Evolutionary conservation across 106 monocot species (phyloP), one percentile per base, ranked within the genome.

Genomic region (Dioscorea zingiberensis): DNA sequence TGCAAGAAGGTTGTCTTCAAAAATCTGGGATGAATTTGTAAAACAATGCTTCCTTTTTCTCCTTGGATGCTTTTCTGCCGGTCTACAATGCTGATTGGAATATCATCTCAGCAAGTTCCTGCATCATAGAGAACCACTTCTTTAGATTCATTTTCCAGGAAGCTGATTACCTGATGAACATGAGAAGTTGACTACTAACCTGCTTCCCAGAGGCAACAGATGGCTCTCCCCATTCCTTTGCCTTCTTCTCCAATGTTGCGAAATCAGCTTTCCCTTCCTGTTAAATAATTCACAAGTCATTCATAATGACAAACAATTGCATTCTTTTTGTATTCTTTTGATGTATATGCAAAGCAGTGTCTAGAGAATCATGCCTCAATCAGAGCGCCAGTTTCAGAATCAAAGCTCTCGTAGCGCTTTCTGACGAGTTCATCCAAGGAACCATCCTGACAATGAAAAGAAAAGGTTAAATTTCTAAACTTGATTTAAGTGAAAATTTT

Each of bases 231-330:
- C 77, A 93, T 67, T 98, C 86, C 73, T 89, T 68, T 56, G 78
- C 89, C 71, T 86, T 89, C 80, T 89, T 89, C 67, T 98, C 92
- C 58, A 98, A 81, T 12, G 82, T 86, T 73, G 78, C 89, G 55
- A 98, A 93, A 76, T 98, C 93, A 45, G 71, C 86, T 62, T 86
- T 89, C 55, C 92, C 98, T 71, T 86, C 89, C 98, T 98, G 55
- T 71, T 60, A 67, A 22, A 51, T 51, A 51, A n/a, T n/a, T n/a
- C n/a, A 51, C 51, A 51, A 4, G 1, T 4, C 51, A 51, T 16
- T 51, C 0, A 51, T 51, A 5, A 13, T 51, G 1, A 51, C 4
- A 8, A 51, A 51, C 4, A 15, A 8, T 51, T 51, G 8, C 19
- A 18, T 51, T 51, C 51, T 51, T 19, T 9, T 51, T 2, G 3